A percentile compares a stretch with the other conserved stretches of the same genome.
Conservation (phyloP, 176 grass and related monocot species). For the Chrysopogon serrulatus region DNA sequence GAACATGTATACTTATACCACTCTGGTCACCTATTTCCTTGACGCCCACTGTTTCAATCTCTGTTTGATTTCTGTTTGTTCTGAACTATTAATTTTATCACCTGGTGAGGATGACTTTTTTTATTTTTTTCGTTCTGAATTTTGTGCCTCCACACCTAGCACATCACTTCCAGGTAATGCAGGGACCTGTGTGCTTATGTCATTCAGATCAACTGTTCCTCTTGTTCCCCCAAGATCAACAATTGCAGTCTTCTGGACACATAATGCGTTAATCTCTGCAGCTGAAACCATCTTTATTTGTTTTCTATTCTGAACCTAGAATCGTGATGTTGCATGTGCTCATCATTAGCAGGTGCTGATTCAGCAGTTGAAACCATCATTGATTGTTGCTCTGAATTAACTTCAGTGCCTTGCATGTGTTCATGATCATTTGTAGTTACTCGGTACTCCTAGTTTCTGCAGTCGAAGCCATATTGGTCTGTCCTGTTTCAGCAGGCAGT, state of each 20-base stretch:
- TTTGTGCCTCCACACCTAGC: not conserved
- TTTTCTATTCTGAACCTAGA: not conserved
- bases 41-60: not conserved
- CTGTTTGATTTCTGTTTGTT: constrained; percentile 8
- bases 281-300: constrained; percentile 5
- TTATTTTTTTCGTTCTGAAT: not conserved
- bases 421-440: not conserved
- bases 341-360: constrained; percentile 6
- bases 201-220: not conserved
- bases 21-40: not conserved
- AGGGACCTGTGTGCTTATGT: not conserved
- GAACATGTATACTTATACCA: not conserved
- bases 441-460: too few species aligned
- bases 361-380: not conserved
- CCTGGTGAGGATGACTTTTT: not conserved
- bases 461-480: not conserved
- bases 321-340: not conserved
- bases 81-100: not conserved
- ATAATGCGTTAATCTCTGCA: not conserved
- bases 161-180: constrained; percentile 11
- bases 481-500: constrained; percentile 9
- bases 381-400: not conserved
- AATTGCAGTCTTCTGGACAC: not conserved
- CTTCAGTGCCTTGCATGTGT: constrained; percentile 2
- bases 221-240: not conserved